Evolutionary conservation across 148 eudicot species (phyloP), one percentile per base, ranked within the genome.

Genomic region (Simmondsia chinensis): DNA sequence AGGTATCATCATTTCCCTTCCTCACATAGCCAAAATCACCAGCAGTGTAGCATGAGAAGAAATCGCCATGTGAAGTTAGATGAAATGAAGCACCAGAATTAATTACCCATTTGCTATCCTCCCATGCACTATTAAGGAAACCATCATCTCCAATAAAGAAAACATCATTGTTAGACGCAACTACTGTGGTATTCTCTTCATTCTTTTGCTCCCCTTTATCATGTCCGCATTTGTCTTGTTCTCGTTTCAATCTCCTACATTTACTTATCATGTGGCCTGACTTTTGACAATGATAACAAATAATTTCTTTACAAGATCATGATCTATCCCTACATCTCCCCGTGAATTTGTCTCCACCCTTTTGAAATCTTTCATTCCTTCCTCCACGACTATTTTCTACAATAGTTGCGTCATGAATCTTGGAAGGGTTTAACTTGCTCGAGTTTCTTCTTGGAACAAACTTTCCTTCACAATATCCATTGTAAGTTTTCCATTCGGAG

Each of bases 1-100:
- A 52, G 1, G 37, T 38, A 4, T 11, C 57, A 38, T 52, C 46
- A 50, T 50, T 52, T 20, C 37, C 46, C 25, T 37, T 26, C 17
- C 17, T 48, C 2, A 33, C 42, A 48, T 15, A n/a, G 6, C 53
- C 50, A 48, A n/a, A 48, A 48, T 33, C 53, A 2, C 42, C 40
- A 6, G 31, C 9, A 35, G n/a, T 48, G 25, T 33, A 33, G 0
- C 19, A 48, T 7, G 41, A 48, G 53, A 48, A 48, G 35, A 20
- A 48, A 4, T 48, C 30, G n/a, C 20, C 10, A 3, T 48, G 39
- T 2, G 41, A 13, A 11, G 53, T 48, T 0, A 48, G 53, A 15
- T 48, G 53, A 33, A n/a, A 33, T 6, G 41, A 48, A 11, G 38
- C 27, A 30, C 25, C 38, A n/a, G 38, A 30, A 18, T 46, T 38